phyloP scores from a whole-genome alignment of 2,329 filamentous ascomycete genomes.

The Phialophora verrucosa region DNA sequence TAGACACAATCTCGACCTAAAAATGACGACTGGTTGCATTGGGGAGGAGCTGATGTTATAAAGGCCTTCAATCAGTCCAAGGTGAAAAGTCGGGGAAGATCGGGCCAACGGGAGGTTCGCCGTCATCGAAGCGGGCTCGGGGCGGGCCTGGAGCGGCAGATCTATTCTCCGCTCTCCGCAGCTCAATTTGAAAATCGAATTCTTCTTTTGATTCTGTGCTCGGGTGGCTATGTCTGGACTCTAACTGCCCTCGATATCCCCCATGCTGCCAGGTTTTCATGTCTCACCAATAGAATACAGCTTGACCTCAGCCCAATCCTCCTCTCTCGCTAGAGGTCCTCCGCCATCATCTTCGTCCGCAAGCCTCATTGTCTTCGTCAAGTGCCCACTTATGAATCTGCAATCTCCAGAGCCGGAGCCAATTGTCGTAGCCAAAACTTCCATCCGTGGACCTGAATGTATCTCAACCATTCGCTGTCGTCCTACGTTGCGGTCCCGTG shows the following conservation, averaged over 20 bases:
- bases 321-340: not conserved
- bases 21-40: not conserved
- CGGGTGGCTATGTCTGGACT: not conserved
- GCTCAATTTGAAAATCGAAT: not conserved
- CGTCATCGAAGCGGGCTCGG: not conserved
- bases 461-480: conserved; percentile 32
- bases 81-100: conserved; percentile 4
- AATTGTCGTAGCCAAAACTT: not conserved
- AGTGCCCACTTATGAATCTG: not conserved
- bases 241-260: conserved; percentile 1
- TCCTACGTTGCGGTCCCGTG: conserved; percentile 42
- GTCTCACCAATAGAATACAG: conserved; percentile 1
- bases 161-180: not conserved
- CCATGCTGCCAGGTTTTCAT: not conserved
- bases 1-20: not conserved
- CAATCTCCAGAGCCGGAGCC: not conserved
- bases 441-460: not conserved
- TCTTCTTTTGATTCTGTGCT: not conserved
- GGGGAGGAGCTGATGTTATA: not conserved
- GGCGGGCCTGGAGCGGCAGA: not conserved
- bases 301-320: not conserved
- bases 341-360: not conserved
- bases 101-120: conserved; percentile 5
- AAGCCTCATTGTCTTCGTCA: not conserved
- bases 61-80: not conserved